phyloP scores from a whole-genome alignment of 306 rosid species.

The Lotus japonicus region DNA sequence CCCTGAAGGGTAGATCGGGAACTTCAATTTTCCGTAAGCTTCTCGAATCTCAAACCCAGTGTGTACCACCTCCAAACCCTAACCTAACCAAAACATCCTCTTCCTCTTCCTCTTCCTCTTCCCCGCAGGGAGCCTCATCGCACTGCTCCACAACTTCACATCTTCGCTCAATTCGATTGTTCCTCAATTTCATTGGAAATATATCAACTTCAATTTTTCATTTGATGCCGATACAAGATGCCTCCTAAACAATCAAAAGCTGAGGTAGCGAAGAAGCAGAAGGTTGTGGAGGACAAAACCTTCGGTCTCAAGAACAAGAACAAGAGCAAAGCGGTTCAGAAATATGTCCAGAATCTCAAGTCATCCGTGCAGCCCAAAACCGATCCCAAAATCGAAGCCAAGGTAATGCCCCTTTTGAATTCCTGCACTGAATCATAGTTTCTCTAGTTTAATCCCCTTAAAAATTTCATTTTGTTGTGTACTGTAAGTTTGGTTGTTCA shows the following conservation, averaged over 20 bases:
- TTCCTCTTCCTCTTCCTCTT: no score
- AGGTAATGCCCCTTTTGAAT: no score
- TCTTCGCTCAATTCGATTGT: neutral
- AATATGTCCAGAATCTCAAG: constrained; percentile 76
- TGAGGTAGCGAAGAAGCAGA: constrained; percentile 94
- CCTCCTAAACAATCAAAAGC: constrained; percentile 84
- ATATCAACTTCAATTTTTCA: no score
- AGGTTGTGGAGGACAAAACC: constrained; percentile 91
- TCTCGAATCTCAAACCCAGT: constrained; percentile 16
- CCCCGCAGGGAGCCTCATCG: neutral
- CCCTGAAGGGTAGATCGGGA: constrained; percentile 24
- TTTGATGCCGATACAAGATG: constrained; percentile 49
- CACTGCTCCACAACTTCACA: neutral
- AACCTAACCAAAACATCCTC: constrained; percentile 16
- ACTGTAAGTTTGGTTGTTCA: neutral
- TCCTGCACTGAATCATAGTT: no score
- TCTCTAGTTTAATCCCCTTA: no score
- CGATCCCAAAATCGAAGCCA: constrained; percentile 58
- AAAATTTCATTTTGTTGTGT: neutral
- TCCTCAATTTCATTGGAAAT: neutral
- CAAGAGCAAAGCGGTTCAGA: constrained; percentile 86
- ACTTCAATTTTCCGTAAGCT: neutral
- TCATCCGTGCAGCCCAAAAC: constrained; percentile 61
- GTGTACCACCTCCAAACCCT: constrained; percentile 13
- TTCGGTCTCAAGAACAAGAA: constrained; percentile 93